These are phyloP conservation scores for Xylariales sp. DNA, from an alignment of 2,329 filamentous ascomycete genomes.

Conservation along the genomic window DNA sequence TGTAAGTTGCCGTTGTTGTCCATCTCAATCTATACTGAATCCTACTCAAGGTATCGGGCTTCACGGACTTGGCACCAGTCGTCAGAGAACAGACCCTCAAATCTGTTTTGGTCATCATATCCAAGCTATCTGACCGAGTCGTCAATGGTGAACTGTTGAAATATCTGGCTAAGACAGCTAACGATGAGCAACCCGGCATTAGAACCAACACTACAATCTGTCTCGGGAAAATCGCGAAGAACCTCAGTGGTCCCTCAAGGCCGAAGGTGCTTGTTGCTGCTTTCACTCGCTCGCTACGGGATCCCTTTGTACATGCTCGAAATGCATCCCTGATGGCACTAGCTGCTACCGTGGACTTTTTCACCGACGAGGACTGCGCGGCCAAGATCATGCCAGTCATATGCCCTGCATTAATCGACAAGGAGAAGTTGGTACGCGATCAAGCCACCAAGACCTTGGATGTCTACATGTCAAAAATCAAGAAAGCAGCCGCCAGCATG, in stretches of 20 bases:
- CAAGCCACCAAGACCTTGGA: slow-evolving; percentile 89
- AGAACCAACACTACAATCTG: slow-evolving; percentile 98
- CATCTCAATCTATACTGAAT: not conserved
- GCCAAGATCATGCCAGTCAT: slow-evolving; percentile 76
- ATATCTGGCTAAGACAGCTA: slow-evolving; percentile 90
- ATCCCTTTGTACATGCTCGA: slow-evolving; percentile 91
- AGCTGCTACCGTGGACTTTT: slow-evolving; percentile 78
- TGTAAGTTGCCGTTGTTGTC: slow-evolving; percentile 41
- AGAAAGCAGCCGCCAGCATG: slow-evolving; percentile 70
- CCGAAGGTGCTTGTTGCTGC: slow-evolving; percentile 90
- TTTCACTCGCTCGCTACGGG: slow-evolving; percentile 81
- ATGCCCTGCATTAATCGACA: slow-evolving; percentile 82
- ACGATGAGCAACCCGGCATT: slow-evolving; percentile 95
- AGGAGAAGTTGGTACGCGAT: slow-evolving; percentile 90
- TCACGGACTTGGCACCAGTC: slow-evolving; percentile 84
- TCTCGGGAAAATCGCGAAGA: slow-evolving; percentile 89
- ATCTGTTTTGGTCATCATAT: slow-evolving; percentile 80
- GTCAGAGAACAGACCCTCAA: slow-evolving; percentile 96
- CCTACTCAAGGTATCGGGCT: slow-evolving; percentile 70
- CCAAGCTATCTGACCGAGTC: slow-evolving; percentile 84
- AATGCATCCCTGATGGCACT: slow-evolving; percentile 86
- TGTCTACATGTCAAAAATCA: slow-evolving; percentile 74
- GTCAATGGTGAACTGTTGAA: slow-evolving; percentile 91
- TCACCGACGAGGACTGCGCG: slow-evolving; percentile 86
- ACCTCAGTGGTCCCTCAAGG: slow-evolving; percentile 72